These are phyloP conservation scores for Glebionis coronaria DNA, from an alignment of 129 eudicot genomes.

Conservation along the genomic window DNA sequence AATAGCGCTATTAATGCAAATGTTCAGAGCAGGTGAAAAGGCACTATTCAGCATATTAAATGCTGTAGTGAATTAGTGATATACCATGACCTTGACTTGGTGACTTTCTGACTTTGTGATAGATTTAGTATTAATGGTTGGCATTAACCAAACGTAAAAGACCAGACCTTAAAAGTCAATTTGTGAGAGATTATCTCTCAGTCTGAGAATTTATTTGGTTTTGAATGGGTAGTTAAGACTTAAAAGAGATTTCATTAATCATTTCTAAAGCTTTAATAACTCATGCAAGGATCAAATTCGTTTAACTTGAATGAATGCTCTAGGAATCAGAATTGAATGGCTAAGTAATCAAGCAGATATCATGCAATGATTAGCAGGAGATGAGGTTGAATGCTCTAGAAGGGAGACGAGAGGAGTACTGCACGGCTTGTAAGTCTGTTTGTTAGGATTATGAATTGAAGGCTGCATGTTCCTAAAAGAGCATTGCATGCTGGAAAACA, in stretches of 20 bases:
- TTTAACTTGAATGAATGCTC: no score
- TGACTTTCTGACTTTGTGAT: not conserved
- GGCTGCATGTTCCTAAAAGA: not conserved
- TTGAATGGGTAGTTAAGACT: not conserved
- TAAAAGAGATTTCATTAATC: not conserved
- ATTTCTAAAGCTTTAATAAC: slow-evolving; percentile 5
- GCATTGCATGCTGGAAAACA: not conserved
- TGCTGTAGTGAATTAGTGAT: not conserved
- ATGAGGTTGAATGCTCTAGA: no score
- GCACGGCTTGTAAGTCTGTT: not conserved
- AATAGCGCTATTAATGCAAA: slow-evolving; percentile 5
- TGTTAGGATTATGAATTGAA: not conserved
- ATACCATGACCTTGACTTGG: not conserved
- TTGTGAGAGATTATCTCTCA: no score
- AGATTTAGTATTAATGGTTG: no score
- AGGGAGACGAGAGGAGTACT: no score
- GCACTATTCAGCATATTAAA: not conserved
- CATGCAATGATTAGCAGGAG: not conserved
- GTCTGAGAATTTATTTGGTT: not conserved
- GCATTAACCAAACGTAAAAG: no score
- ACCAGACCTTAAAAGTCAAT: no score
- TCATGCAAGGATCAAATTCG: slow-evolving; percentile 5
- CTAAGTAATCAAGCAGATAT: not conserved
- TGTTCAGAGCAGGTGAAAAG: slow-evolving; percentile 1
- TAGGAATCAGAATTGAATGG: not conserved